Evolutionary conservation across 441 rosid genomes (phyloP).

Genomic region (Mallotus japonicus): DNA sequence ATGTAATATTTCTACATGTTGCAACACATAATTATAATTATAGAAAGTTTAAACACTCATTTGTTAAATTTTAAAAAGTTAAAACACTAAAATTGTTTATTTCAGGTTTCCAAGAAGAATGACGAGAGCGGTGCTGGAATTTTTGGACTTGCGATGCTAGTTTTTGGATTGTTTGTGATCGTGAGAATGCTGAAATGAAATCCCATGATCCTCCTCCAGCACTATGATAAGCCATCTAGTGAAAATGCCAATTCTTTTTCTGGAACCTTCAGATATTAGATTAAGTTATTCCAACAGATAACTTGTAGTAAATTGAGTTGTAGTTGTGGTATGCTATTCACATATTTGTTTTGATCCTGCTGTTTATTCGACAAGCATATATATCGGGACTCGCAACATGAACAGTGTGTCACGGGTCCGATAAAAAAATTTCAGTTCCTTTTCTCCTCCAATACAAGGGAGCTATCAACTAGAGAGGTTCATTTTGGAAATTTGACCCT

Average conservation of each 20-base stretch:
- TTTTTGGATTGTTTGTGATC: constrained; percentile 77
- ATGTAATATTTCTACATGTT: no score
- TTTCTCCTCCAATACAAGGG: no score
- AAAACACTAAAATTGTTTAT: background rate
- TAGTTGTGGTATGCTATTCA: constrained; percentile 24
- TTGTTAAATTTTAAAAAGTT: no score
- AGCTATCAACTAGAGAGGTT: no score
- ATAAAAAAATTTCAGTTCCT: no score
- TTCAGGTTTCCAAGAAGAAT: constrained; percentile 56
- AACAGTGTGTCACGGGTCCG: no score
- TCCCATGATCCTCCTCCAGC: constrained; percentile 50
- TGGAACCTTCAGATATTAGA: constrained; percentile 16
- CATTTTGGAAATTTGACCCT: no score
- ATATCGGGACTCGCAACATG: no score
- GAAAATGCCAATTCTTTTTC: constrained; percentile 18
- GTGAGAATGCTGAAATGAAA: constrained; percentile 72
- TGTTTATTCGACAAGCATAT: no score
- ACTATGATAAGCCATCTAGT: constrained; percentile 25
- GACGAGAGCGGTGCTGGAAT: constrained; percentile 60
- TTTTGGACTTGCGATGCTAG: constrained; percentile 78
- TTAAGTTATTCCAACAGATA: constrained; percentile 15
- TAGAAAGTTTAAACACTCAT: no score
- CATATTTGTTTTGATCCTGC: constrained; percentile 18
- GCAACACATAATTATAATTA: no score
- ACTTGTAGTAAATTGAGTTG: constrained; percentile 14